Conservation (phyloP, 768 basidiomycete species). For the Thelephora ganbajun region DNA sequence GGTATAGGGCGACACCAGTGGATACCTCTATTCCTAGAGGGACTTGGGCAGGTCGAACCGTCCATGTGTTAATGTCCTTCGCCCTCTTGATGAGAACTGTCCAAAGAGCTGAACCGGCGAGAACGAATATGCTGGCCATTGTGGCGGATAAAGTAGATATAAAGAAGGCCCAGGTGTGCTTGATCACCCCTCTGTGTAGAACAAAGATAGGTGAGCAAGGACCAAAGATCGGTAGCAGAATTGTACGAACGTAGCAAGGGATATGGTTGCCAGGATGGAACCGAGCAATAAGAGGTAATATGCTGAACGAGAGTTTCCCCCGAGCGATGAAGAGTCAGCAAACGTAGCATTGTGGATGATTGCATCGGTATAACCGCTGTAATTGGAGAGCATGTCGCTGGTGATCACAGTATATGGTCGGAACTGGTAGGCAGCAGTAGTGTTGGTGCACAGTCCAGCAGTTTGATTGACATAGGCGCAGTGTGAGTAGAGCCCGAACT, state of each 20-base stretch:
- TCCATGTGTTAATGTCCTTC: slow-evolving; percentile 39
- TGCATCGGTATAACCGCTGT: slow-evolving; percentile 35
- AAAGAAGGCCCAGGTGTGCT: slow-evolving; percentile 52
- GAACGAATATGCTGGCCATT: slow-evolving; percentile 43
- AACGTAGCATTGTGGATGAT: slow-evolving; percentile 42
- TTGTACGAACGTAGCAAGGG: slow-evolving; percentile 47
- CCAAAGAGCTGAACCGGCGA: slow-evolving; percentile 67
- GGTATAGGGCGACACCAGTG: slow-evolving; percentile 44
- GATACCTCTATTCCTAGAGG: slow-evolving; percentile 52
- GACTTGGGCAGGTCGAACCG: slow-evolving; percentile 24
- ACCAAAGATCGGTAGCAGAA: neutral
- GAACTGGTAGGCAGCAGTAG: slow-evolving; percentile 43
- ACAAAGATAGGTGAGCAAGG: neutral
- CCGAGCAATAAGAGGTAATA: slow-evolving; percentile 68
- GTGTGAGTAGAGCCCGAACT: slow-evolving; percentile 72
- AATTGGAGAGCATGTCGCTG: slow-evolving; percentile 56
- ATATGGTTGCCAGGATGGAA: slow-evolving; percentile 49
- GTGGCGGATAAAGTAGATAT: slow-evolving; percentile 50
- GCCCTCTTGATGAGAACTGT: slow-evolving; percentile 58
- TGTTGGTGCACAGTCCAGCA: slow-evolving; percentile 50
- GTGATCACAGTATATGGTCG: slow-evolving; percentile 51
- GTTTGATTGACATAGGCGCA: slow-evolving; percentile 55
- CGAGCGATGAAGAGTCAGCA: slow-evolving; percentile 45
- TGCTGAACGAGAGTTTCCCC: slow-evolving; percentile 48
- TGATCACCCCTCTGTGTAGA: slow-evolving; percentile 49